A percentile compares a stretch with the other conserved stretches of the same genome.
Conservation (phyloP, 129 eudicot genomes). For the Apium graveolens region DNA sequence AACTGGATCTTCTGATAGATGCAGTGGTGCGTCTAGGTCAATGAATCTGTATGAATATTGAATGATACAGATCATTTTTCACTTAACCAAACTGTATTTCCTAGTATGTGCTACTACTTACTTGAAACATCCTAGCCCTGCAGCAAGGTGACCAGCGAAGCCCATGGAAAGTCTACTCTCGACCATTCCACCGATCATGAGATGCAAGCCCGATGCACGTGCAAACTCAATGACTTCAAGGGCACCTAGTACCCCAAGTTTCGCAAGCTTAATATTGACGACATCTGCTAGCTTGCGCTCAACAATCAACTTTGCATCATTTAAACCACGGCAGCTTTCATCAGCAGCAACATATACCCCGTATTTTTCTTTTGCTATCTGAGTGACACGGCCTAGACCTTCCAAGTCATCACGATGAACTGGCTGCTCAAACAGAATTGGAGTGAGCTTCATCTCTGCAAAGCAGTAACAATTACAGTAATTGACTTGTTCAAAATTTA, state of each 20-base stretch:
- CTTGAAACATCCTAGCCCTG: slow-evolving; percentile 90
- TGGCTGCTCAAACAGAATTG: slow-evolving; percentile 82
- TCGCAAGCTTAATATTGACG: slow-evolving; percentile 74
- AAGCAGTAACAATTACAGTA: neutral
- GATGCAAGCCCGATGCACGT: slow-evolving; percentile 50
- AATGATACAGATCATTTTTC: neutral
- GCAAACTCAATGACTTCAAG: slow-evolving; percentile 68
- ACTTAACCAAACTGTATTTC: no score
- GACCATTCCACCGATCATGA: slow-evolving; percentile 98
- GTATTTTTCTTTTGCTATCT: no score
- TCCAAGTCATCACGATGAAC: no score
- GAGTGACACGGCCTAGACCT: no score
- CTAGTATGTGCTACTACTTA: slow-evolving; percentile 20
- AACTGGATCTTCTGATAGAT: slow-evolving; percentile 83
- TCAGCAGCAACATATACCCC: no score
- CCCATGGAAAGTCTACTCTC: slow-evolving; percentile 97
- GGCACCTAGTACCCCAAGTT: slow-evolving; percentile 84
- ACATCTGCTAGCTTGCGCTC: slow-evolving; percentile 68
- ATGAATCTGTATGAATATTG: slow-evolving; percentile 44
- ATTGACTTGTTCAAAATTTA: no score
- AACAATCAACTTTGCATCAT: slow-evolving; percentile 54
- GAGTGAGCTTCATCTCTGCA: slow-evolving; percentile 78
- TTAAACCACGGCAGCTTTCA: slow-evolving; percentile 23
- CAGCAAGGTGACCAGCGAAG: slow-evolving; percentile 93
- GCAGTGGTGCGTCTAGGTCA: slow-evolving; percentile 82